Base-by-base conservation (phyloP, 805 yeast genomes). In the Hanseniaspora lindneri region DNA sequence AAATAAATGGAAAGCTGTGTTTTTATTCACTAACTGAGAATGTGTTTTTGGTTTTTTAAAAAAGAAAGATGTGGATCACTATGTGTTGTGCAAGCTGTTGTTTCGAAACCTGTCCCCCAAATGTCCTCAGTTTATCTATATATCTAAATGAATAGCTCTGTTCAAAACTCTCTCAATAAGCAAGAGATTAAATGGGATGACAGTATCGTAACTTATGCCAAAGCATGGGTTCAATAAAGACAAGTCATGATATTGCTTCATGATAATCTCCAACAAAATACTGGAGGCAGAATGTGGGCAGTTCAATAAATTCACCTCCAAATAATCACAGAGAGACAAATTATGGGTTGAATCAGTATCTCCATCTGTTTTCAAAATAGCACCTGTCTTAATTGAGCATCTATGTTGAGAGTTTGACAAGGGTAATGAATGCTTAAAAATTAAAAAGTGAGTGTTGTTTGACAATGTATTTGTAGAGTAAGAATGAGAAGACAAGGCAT, bases 111-210 rank as follows among this genome's bases (percentile, higher is more conserved):
- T n/a, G n/a, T n/a, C n/a, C n/a, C n/a, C n/a, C n/a, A n/a, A n/a
- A n/a, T n/a, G n/a, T n/a, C n/a, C n/a, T n/a, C n/a, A n/a, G n/a
- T 39, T 9, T 13, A 11, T 20, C 28, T 36, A 44, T 14, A 44
- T 16, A 23, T 44, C 42, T 32, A 44, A 28, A 25, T 82, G 86
- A 1, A 76, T 74, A 49, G 83, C 60, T 43, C 71, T 72, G 42
- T 71, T 75, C 56, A 83, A 61, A 54, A 76, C 67, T 55, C 77
- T 80, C 27, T 74, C 69, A 10, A 83, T 92, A 0, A 86, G 78
- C 13, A 74, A 62, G 21, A 83, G 71, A 60, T 83, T 89, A 80
- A 87, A 80, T 23, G 94, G 94, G 2, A 77, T 67, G 33, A 78
- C 62, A 0, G 74, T 65, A 17, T 42, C 32, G 13, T 58, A 60